Evolutionary conservation across 164 flowering plant genomes (phyloP), one percentile per base, ranked within the genome.

Genomic region (Protea cynaroides): DNA sequence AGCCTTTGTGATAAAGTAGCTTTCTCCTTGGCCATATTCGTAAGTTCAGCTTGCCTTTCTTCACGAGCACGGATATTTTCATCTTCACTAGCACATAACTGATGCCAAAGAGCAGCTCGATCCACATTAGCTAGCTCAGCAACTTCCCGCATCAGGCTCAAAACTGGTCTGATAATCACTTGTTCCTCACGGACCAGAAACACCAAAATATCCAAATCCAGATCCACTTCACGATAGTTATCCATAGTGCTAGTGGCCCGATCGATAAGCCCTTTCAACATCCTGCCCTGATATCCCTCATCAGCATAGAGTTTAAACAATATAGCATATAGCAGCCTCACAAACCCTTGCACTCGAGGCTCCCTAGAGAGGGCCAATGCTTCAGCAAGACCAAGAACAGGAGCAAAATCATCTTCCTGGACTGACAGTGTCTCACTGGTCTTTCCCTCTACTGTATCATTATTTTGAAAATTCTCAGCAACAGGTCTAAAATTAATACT

Each of bases 91-190:
- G 91, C 86, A 76, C 95, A 84, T 69, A 92, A 73, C 71, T 87
- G 98, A 83, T 95, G 94, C 99, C 96, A 92, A 72, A 95, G 91
- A 38, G 97, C 90, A 21, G 94, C 91, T 43, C 98, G 83, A 66
- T 92, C 92, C 73, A 87, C 89, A 83, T 84, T 90, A 54, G 99
- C 97, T 73, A 80, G 89, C 70, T 92, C 97, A 68, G 89, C 94
- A 72, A 87, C 94, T 78, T 95, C 96, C 62, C 94, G 75, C 89
- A 95, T 82, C 98, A 95, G 84, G 73, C 80, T 83, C 61, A 95
- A 65, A 68, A 90, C 92, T 59, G 91, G 91, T 69, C 88, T 81
- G 47, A 81, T 76, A 61, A 82, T 74, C 72, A 81, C 94, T 71
- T 81, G 86, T 66, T 91, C 93, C 52, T 73, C 70, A 14, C 67